These are phyloP conservation scores for Asterionellopsis glacialis DNA, from an alignment of 108 stramenopile genomes.

Conservation along the genomic window DNA sequence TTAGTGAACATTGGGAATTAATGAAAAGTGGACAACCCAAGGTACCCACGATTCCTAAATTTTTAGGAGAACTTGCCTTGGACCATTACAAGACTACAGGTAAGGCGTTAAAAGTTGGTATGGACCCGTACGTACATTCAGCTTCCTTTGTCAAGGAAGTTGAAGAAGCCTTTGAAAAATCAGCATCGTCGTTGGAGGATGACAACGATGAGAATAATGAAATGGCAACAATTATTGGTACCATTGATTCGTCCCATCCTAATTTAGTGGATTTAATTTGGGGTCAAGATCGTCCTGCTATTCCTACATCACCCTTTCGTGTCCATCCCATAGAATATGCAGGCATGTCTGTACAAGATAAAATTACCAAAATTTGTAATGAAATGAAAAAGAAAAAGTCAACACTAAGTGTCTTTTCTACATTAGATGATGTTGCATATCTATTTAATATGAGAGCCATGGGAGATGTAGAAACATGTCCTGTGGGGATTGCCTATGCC, in stretches of 20 bases:
- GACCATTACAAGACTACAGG: slow-evolving; percentile 24
- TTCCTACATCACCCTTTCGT: slow-evolving; percentile 76
- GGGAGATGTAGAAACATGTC: slow-evolving; percentile 86
- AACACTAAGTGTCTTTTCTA: slow-evolving; percentile 80
- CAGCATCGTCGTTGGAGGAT: slow-evolving; percentile 22
- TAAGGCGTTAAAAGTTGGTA: slow-evolving; percentile 49
- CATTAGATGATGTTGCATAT: slow-evolving; percentile 96
- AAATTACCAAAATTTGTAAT: slow-evolving; percentile 67
- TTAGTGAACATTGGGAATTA: slow-evolving; percentile 67
- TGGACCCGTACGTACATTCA: slow-evolving; percentile 78
- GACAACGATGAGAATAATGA: slow-evolving; percentile 7
- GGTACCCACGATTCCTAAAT: slow-evolving; percentile 64
- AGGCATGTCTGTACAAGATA: slow-evolving; percentile 73
- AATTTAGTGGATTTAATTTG: slow-evolving; percentile 93
- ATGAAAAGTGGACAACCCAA: slow-evolving; percentile 79
- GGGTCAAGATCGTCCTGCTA: slow-evolving; percentile 68
- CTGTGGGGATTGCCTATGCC: slow-evolving; percentile 91
- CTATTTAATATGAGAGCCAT: slow-evolving; percentile 90
- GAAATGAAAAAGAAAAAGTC: slow-evolving; percentile 72
- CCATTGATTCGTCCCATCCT: slow-evolving; percentile 43
- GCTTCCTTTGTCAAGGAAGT: slow-evolving; percentile 77
- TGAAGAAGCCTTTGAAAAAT: slow-evolving; percentile 50
- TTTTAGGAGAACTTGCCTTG: slow-evolving; percentile 44
- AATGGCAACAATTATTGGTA: slow-evolving; percentile 37
- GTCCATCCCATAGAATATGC: slow-evolving; percentile 90